Conservation (phyloP, 140 eudicot genomes). For the Erigeron philadelphicus region DNA sequence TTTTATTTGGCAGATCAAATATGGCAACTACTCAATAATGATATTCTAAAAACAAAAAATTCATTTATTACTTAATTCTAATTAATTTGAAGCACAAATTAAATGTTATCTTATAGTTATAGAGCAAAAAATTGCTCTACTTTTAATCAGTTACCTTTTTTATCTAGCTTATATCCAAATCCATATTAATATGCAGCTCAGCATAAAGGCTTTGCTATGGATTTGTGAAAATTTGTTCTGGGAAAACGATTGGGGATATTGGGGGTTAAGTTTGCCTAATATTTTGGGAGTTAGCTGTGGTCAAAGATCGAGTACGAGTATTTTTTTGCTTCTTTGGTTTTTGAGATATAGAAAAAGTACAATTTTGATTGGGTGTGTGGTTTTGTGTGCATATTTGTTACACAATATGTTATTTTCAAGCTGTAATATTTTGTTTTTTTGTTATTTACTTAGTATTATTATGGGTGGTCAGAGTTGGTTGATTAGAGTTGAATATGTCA, state of each 20-base stretch:
- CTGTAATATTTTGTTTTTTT: neutral
- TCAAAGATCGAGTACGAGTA: slow-evolving; percentile 19
- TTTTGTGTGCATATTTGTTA: slow-evolving; percentile 20
- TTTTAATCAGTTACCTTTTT: neutral
- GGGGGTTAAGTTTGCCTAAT: slow-evolving; percentile 14
- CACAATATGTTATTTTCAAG: slow-evolving; percentile 1
- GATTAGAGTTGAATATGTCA: neutral
- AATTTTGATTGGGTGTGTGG: slow-evolving; percentile 13
- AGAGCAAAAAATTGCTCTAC: no score
- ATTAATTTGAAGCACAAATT: no score
- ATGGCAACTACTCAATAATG: no score
- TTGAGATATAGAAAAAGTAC: slow-evolving; percentile 18
- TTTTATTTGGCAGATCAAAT: no score
- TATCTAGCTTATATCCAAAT: neutral
- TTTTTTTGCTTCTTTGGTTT: neutral
- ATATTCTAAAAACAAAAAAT: no score
- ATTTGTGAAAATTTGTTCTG: neutral
- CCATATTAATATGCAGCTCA: neutral
- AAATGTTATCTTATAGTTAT: no score
- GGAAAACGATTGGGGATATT: slow-evolving; percentile 15
- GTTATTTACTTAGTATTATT: neutral
- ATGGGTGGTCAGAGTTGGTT: slow-evolving; percentile 23
- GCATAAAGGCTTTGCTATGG: slow-evolving; percentile 16
- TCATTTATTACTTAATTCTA: no score
- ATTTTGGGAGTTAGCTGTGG: slow-evolving; percentile 17